phyloP scores from a whole-genome alignment of 2,329 filamentous ascomycete species.

The Colletotrichum ledebouriae region DNA sequence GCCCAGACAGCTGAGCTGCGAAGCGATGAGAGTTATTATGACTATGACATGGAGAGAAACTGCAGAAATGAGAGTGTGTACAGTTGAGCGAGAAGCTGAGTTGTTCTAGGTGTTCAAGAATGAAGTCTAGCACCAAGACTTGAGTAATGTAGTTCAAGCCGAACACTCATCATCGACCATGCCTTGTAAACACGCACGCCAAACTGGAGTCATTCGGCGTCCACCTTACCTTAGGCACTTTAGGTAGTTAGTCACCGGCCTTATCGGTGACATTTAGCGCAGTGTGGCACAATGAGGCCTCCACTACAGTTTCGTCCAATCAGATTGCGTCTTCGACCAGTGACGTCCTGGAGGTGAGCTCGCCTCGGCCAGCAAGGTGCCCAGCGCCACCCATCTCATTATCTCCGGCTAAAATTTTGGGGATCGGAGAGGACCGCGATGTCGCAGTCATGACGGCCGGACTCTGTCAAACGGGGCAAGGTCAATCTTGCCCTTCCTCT shows the following conservation, averaged over 20 bases:
- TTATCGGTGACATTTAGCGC: constrained; percentile 38
- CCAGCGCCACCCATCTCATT: constrained; percentile 42
- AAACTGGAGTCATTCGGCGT: constrained; percentile 39
- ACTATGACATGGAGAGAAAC: constrained; percentile 11
- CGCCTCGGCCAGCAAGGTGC: constrained; percentile 35
- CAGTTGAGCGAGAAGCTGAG: neutral
- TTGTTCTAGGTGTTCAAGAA: neutral
- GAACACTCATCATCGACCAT: constrained; percentile 39
- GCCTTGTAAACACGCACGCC: constrained; percentile 39
- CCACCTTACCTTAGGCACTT: too few relatives aligned
- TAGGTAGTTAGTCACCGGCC: constrained; percentile 19
- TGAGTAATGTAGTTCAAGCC: constrained; percentile 25
- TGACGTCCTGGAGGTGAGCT: constrained; percentile 8
- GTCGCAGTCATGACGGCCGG: constrained; percentile 41
- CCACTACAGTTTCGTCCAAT: constrained; percentile 31
- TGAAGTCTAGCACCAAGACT: constrained; percentile 14
- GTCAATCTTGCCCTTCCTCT: constrained; percentile 26
- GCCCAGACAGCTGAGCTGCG: constrained; percentile 5
- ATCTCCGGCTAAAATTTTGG: constrained; percentile 43
- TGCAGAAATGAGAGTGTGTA: neutral
- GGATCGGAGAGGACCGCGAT: constrained; percentile 24
- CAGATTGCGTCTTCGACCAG: neutral
- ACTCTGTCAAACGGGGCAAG: constrained; percentile 37
- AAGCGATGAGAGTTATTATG: neutral
- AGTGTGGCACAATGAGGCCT: constrained; percentile 18